Evolutionary conservation across 139 green algal genomes (phyloP), one percentile per base, ranked within the genome.

Genomic region (Eudorina sp.): DNA sequence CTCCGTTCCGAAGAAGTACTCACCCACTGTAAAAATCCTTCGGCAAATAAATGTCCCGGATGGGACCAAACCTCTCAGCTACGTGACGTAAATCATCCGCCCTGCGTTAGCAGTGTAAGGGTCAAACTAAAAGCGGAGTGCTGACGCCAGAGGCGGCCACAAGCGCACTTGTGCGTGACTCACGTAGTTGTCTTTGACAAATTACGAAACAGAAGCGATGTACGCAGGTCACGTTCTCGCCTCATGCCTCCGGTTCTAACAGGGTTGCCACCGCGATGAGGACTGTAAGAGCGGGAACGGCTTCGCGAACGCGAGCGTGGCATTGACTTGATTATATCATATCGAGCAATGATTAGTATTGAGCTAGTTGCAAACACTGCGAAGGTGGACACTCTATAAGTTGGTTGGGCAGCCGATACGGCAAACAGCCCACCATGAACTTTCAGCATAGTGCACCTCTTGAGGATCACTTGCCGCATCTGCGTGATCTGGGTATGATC

Each of bases 101-200:
- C 13, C 62, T 87, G 81, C 78, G 74, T 64, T 6, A 9, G 29
- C 11, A 16, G 23, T 7, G 41, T 7, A 18, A 3, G 6, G 16
- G 29, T 51, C 41, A 34, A 38, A 72, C 9, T 40, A 5, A 58
- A 79, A 19, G 70, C 25, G 16, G 36, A 34, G 55, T 36, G 36
- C 25, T 21, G 38, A 27, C 38, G 27, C 2, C 70, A 53, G 31
- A 2, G 66, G 66, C 66, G 70, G 41, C 70, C 19, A 53, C 11
- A 53, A 53, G 16, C 31, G 16, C 43, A 1, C 40, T 13, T 7
- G 18, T 8, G 8, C 31, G 31, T 41, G 40, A 40, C 80, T 86
- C n/a, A 86, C 80, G 81, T 87, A n/a, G 58, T 78, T 36, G 64
- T 70, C 66, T 88, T 88, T 29, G 82, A 68, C 0, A 88, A 36